phyloP scores from a whole-genome alignment of 2,329 filamentous ascomycete genomes.

The Epichloe baconii region DNA sequence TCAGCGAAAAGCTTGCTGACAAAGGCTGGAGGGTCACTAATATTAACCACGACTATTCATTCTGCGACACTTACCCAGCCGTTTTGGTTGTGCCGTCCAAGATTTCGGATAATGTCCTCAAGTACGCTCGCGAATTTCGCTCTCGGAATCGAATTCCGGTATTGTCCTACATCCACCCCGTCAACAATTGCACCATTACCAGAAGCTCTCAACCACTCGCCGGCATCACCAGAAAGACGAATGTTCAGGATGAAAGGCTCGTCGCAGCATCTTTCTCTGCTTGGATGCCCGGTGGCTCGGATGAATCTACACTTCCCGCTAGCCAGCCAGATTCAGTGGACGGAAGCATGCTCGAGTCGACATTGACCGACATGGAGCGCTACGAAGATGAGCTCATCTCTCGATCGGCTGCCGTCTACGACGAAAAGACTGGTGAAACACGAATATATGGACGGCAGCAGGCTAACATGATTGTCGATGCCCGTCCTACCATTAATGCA shows the following conservation, averaged over 20 bases:
- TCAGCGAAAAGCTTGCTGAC: slow-evolving; percentile 65
- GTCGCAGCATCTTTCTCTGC: slow-evolving; percentile 75
- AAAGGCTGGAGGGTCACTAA: slow-evolving; percentile 79
- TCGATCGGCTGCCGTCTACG: slow-evolving; percentile 27
- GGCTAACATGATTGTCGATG: slow-evolving; percentile 89
- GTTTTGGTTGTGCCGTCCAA: slow-evolving; percentile 71
- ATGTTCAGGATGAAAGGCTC: slow-evolving; percentile 89
- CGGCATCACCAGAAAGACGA: slow-evolving; percentile 75
- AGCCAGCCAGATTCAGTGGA: slow-evolving; percentile 38
- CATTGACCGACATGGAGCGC: slow-evolving; percentile 49
- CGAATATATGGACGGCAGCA: slow-evolving; percentile 85
- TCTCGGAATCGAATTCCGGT: slow-evolving; percentile 81
- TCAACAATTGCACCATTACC: slow-evolving; percentile 96
- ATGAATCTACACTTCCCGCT: slow-evolving; percentile 20
- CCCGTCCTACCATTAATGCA: slow-evolving; percentile 85
- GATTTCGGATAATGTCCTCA: slow-evolving; percentile 94
- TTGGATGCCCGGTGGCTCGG: slow-evolving; percentile 19
- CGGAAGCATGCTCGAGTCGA: slow-evolving; percentile 26
- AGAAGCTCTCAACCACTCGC: slow-evolving; percentile 85
- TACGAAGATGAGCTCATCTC: slow-evolving; percentile 55
- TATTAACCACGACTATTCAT: slow-evolving; percentile 81
- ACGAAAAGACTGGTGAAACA: slow-evolving; percentile 47
- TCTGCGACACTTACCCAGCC: slow-evolving; percentile 85
- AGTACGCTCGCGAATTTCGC: slow-evolving; percentile 81
- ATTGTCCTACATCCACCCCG: slow-evolving; percentile 84